Conservation (phyloP, 2,329 filamentous ascomycete genomes). For the Lachnellula subtilissima region DNA sequence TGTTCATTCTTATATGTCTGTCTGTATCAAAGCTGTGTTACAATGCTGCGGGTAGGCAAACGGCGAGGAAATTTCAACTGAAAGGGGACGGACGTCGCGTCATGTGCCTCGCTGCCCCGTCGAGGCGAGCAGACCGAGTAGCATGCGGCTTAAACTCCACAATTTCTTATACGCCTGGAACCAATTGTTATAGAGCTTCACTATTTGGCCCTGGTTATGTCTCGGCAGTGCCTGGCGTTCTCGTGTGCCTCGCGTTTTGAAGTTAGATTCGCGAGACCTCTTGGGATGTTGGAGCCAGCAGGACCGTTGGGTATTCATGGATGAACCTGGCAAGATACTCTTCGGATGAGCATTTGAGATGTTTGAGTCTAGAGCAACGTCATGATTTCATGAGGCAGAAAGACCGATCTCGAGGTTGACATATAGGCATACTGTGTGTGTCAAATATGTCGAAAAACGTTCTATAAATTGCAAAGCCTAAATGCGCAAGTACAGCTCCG, state of each 20-base stretch:
- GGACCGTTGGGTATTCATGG: not conserved
- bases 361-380: not conserved
- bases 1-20: not conserved
- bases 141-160: too few species aligned
- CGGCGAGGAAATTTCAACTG: not conserved
- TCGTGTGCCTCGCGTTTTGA: not conserved
- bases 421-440: not conserved
- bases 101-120: not conserved
- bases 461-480: not conserved
- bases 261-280: not conserved
- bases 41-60: not conserved
- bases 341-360: not conserved
- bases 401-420: not conserved
- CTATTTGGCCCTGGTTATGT: not conserved
- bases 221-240: not conserved
- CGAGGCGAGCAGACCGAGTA: not conserved
- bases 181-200: not conserved
- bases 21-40: not conserved
- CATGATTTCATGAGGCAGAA: not conserved
- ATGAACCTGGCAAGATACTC: not conserved
- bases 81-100: not conserved
- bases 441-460: not conserved
- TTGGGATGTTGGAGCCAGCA: not conserved
- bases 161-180: not conserved
- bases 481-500: not conserved